phyloP scores from a whole-genome alignment of 2,329 filamentous ascomycete genomes.

The Colletotrichum magnum region DNA sequence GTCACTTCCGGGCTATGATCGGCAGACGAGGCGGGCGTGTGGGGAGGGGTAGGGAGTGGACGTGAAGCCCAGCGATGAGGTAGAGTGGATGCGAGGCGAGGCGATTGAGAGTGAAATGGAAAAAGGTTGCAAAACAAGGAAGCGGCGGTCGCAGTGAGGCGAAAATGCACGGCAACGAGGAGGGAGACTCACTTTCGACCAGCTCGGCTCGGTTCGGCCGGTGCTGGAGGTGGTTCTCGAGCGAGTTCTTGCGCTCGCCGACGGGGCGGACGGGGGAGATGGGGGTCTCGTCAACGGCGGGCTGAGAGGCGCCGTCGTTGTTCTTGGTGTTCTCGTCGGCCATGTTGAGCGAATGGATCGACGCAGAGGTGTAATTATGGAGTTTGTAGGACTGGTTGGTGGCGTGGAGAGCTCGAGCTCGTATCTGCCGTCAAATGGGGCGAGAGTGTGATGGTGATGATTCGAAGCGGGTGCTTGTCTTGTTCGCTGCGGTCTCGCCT shows the following conservation, averaged over 20 bases:
- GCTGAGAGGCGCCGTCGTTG: slow-evolving; percentile 25
- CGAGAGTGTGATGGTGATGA: neutral
- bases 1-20: slow-evolving; percentile 12
- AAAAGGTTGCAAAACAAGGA: slow-evolving; percentile 17
- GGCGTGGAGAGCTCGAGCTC: slow-evolving; percentile 1
- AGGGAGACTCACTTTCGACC: slow-evolving; percentile 76
- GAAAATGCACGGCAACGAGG: neutral
- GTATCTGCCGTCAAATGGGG: slow-evolving; percentile 27
- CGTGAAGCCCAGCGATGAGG: no score
- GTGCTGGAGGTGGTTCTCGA: slow-evolving; percentile 80
- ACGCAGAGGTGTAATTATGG: neutral
- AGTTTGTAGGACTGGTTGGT: neutral
- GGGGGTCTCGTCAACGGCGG: slow-evolving; percentile 67
- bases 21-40: slow-evolving; percentile 35
- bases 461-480: neutral
- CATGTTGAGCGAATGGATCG: slow-evolving; percentile 46
- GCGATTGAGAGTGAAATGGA: neutral
- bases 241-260: slow-evolving; percentile 73
- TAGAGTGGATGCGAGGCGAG: slow-evolving; percentile 11
- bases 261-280: slow-evolving; percentile 68
- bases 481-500: slow-evolving; percentile 19
- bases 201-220: slow-evolving; percentile 83
- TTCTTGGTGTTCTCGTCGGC: slow-evolving; percentile 46
- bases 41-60: slow-evolving; percentile 11
- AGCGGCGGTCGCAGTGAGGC: neutral